These are phyloP conservation scores for Fraxinus pennsylvanica DNA, from an alignment of 257 asterid genomes.

Conservation along the genomic window DNA sequence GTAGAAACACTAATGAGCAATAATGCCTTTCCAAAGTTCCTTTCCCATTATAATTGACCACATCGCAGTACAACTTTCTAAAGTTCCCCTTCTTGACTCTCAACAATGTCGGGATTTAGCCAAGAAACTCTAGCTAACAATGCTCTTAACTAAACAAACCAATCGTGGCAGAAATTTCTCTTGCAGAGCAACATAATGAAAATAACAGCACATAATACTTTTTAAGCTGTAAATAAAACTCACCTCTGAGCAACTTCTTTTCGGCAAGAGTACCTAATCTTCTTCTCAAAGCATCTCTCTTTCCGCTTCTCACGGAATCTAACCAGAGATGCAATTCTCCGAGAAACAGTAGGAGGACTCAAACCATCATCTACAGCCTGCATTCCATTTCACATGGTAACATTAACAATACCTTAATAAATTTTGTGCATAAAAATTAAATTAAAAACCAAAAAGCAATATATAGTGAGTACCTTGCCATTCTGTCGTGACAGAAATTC, in stretches of 20 bases:
- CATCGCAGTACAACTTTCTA: not conserved
- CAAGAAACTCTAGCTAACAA: not conserved
- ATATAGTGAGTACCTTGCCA: constrained; percentile 34
- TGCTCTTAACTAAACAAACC: not conserved
- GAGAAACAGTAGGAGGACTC: constrained; percentile 30
- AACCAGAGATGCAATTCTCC: constrained; percentile 45
- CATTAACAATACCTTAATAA: not conserved
- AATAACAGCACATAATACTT: not conserved
- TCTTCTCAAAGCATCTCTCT: constrained; percentile 56
- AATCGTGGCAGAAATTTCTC: not conserved
- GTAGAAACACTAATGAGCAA: not conserved
- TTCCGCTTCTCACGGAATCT: constrained; percentile 57
- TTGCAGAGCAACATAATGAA: not conserved
- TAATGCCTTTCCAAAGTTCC: not conserved
- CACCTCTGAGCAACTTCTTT: constrained; percentile 61
- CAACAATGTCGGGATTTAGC: not conserved
- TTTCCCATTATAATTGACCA: not conserved
- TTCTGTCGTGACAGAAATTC: constrained; percentile 31
- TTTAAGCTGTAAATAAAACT: constrained; percentile 4
- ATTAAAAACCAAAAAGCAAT: constrained; percentile 8
- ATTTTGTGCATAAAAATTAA: not conserved
- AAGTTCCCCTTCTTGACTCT: not conserved
- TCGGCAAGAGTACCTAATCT: constrained; percentile 47
- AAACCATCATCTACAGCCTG: constrained; percentile 40
- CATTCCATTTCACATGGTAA: constrained; percentile 22